phyloP scores from a whole-genome alignment of 768 basidiomycete genomes.

The Mycena olivaceomarginata region DNA sequence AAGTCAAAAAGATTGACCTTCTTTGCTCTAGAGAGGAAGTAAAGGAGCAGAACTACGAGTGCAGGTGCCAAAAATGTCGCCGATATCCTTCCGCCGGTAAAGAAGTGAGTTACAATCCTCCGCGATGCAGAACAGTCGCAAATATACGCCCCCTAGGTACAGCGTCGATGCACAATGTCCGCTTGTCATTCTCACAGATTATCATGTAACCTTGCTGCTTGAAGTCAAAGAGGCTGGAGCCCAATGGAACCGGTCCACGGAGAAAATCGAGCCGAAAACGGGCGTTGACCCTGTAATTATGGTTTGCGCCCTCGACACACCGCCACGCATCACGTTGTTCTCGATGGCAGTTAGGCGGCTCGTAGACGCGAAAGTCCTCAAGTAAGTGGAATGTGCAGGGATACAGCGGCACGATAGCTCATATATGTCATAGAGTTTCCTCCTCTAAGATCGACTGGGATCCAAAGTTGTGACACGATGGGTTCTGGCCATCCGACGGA shows the following conservation, averaged over 20 bases:
- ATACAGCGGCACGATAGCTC: neutral
- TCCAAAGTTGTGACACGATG: neutral
- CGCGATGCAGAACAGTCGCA: neutral
- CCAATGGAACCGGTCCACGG: neutral
- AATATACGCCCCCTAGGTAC: slow-evolving; percentile 1
- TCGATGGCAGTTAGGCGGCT: neutral
- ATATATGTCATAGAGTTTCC: neutral
- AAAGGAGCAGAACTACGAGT: too few species aligned
- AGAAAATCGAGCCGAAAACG: neutral
- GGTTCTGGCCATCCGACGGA: neutral
- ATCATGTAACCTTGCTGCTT: neutral
- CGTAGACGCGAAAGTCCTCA: neutral
- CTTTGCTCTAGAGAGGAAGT: too few species aligned
- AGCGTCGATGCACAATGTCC: slow-evolving; percentile 6
- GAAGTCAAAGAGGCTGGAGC: slow-evolving; percentile 11
- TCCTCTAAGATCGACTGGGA: neutral
- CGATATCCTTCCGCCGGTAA: neutral
- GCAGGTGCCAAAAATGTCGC: slow-evolving; percentile 2
- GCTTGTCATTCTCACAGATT: slow-evolving; percentile 16
- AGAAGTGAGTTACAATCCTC: slow-evolving; percentile 2
- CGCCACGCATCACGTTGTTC: slow-evolving; percentile 1
- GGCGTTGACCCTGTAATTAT: neutral
- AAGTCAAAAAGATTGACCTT: too few species aligned
- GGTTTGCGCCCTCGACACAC: neutral
- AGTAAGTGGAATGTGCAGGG: neutral